phyloP scores from a whole-genome alignment of 2,329 filamentous ascomycete species.

The Aspergillus awamori region DNA sequence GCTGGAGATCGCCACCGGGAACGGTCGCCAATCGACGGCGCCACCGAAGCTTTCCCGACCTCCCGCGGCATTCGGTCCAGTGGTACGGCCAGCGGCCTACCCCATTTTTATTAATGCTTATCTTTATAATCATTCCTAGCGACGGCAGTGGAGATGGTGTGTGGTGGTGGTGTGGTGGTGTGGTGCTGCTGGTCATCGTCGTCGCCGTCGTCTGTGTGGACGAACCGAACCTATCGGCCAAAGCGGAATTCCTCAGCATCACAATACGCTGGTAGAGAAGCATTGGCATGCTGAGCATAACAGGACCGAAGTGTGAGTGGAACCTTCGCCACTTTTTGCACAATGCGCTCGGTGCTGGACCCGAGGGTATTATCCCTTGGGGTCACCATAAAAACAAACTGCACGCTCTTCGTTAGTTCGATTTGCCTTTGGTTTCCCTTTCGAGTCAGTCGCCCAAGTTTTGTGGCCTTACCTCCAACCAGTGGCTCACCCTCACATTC shows the following conservation, averaged over 20 bases:
- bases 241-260: neutral
- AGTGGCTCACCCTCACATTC: slow-evolving; percentile 17
- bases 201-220: neutral
- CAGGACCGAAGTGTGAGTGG: slow-evolving; percentile 20
- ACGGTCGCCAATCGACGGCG: neutral
- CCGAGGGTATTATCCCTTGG: neutral
- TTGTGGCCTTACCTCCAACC: slow-evolving; percentile 19
- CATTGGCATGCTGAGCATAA: slow-evolving; percentile 17
- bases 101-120: slow-evolving; percentile 1
- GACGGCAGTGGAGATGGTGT: neutral
- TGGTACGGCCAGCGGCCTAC: neutral
- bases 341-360: neutral
- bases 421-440: neutral
- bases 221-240: slow-evolving; percentile 1
- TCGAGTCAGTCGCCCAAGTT: neutral
- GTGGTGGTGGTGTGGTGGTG: neutral
- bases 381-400: slow-evolving; percentile 17
- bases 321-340: slow-evolving; percentile 12
- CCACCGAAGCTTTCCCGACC: slow-evolving; percentile 4
- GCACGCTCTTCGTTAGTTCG: neutral
- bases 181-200: neutral
- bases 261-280: slow-evolving; percentile 15
- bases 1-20: slow-evolving; percentile 5
- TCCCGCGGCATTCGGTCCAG: neutral
- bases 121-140: neutral